These are phyloP conservation scores for Solanum pimpinellifolium DNA, from an alignment of 257 asterid genomes.

Conservation along the genomic window DNA sequence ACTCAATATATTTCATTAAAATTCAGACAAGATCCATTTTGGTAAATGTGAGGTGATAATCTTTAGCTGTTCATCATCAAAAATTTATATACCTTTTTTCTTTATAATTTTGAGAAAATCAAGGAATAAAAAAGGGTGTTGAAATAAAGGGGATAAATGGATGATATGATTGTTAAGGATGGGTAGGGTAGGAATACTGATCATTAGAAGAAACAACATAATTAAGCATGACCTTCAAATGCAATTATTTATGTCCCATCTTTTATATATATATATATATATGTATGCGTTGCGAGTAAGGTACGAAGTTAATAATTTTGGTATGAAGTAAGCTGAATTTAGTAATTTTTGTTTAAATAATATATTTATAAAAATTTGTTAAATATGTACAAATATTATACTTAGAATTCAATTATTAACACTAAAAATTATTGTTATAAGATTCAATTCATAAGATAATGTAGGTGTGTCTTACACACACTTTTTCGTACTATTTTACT, in stretches of 20 bases:
- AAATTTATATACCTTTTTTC: neutral
- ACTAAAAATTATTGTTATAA: no score
- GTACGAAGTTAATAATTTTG: no score
- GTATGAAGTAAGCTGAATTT: no score
- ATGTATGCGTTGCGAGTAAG: fast-evolving
- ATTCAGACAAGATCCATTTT: neutral
- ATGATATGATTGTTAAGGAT: neutral
- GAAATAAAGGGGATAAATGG: neutral
- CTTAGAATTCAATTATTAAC: no score
- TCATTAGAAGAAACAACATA: neutral
- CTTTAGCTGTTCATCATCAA: neutral
- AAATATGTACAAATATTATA: no score
- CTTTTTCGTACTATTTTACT: no score
- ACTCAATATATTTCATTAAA: neutral
- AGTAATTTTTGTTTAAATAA: no score
- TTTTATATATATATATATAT: neutral
- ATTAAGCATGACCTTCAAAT: neutral
- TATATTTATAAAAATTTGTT: no score
- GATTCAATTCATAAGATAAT: no score
- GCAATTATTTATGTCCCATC: neutral
- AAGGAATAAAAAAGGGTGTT: neutral
- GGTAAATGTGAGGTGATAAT: neutral
- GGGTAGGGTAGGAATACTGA: neutral
- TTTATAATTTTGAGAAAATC: neutral
- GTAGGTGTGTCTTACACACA: neutral